Base-by-base conservation (phyloP, 805 yeast species). In the Priceomyces fermenticarens region DNA sequence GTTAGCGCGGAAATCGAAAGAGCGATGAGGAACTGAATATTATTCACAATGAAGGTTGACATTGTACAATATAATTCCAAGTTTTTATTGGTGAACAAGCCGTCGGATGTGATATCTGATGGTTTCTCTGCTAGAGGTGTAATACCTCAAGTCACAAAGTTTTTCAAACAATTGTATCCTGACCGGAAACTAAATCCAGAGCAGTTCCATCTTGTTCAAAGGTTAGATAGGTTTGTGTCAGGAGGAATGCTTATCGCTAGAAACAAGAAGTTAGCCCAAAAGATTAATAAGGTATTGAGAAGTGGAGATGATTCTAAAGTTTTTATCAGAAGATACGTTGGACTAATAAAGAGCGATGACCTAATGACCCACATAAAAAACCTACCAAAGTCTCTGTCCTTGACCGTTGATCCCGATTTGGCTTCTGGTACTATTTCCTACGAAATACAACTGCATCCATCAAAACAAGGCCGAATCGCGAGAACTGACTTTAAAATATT, bases 221-320 rank as follows among this genome's bases (percentile, higher is more conserved):
- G 62, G 26, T 39, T 57, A 13, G 61, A 57, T 38, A 41, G 47
- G 41, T 53, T 40, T 43, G 60, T 56, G 10, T 52, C 55, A 9
- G 62, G 62, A 3, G 62, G 59, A 2, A 31, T 56, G 35, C 27
- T 52, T 9, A 47, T 57, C 10, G 46, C 55, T 4, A 32, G 59
- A 36, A 51, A 52, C 37, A 43, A 36, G 3, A 46, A 51, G 38
- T 48, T 47, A 32, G 42, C 54, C 10, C 36, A 43, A 29, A 38
- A 39, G 30, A 30, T 52, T 2, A 43, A 40, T 14, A 27, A 40
- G 38, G 35, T 43, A 1, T 45, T 53, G 35, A 26, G 38, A n/a
- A 36, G 32, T 3, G 42, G 36, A 10, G 28, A 14, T 7, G 9
- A 38, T 5, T 15, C 16, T 12, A 38, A 23, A 16, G 28, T 28